Percentiles rank a stretch among this genome's conserved stretches.
Conservation (phyloP, 306 rosid species). For the Crotalaria pallida region DNA sequence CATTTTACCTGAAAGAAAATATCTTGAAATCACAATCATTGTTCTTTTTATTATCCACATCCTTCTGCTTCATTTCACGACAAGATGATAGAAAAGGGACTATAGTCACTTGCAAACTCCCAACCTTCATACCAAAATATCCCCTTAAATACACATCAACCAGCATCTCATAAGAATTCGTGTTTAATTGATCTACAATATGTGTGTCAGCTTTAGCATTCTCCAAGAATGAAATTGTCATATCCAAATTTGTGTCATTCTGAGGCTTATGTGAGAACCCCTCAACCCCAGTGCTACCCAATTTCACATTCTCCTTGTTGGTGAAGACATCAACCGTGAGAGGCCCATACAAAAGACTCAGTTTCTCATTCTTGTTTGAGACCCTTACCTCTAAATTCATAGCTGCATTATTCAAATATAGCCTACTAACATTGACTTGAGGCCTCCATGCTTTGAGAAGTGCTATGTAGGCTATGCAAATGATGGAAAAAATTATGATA, state of each 20-base stretch:
- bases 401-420: background rate
- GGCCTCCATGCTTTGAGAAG: conserved; percentile 29
- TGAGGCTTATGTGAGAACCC: conserved; percentile 17
- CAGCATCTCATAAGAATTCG: background rate
- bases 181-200: background rate
- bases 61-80: background rate
- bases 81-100: conserved; percentile 2
- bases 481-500: conserved; percentile 18
- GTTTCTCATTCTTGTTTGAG: conserved; percentile 27
- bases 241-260: conserved; percentile 1
- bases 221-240: background rate
- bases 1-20: background rate
- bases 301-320: background rate
- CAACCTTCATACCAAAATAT: conserved; percentile 2
- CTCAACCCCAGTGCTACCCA: background rate
- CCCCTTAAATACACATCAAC: conserved; percentile 16
- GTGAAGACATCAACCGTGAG: background rate
- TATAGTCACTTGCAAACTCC: background rate
- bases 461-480: conserved; percentile 6
- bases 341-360: conserved; percentile 4
- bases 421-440: background rate
- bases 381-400: background rate
- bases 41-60: background rate
- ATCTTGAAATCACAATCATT: background rate
- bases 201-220: background rate